Evolutionary conservation across 352 stramenopile species (phyloP).

Genomic region (Aphanomyces cochlioides): DNA sequence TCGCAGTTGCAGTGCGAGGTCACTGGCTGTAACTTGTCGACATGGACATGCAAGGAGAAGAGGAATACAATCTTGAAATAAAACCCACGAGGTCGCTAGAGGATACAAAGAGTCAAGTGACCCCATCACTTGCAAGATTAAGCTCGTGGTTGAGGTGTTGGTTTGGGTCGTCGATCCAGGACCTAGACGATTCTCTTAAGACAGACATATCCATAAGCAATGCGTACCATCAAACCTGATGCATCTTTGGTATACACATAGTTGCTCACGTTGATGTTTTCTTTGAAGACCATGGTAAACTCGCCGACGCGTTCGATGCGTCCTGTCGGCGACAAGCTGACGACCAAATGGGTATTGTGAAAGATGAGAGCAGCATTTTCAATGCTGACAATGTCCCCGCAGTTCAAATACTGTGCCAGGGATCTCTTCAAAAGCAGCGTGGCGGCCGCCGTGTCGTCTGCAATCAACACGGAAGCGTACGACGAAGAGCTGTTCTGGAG

Average conservation of each 20-base stretch:
- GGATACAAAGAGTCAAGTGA: too few species aligned
- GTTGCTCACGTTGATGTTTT: conserved; percentile 75
- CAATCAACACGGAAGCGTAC: conserved; percentile 78
- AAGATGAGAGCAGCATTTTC: conserved; percentile 64
- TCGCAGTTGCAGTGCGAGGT: too few species aligned
- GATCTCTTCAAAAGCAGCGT: conserved; percentile 75
- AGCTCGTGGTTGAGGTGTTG: not conserved
- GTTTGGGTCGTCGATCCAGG: conserved; percentile 28
- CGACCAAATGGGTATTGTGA: conserved; percentile 76
- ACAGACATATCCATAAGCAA: not conserved
- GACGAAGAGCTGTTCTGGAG: conserved; percentile 40
- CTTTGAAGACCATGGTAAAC: conserved; percentile 84
- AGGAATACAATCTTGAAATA: too few species aligned
- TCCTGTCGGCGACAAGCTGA: conserved; percentile 46
- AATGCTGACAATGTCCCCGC: conserved; percentile 73
- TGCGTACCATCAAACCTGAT: conserved; percentile 27
- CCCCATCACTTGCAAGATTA: too few species aligned
- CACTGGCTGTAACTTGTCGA: too few species aligned
- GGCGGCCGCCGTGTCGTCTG: conserved; percentile 75
- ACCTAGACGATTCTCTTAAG: conserved; percentile 4
- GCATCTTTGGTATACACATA: conserved; percentile 76
- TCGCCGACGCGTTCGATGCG: conserved; percentile 81
- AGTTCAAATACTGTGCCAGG: conserved; percentile 58
- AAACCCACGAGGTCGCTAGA: too few species aligned
- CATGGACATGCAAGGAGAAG: too few species aligned